phyloP scores from a whole-genome alignment of 2,329 filamentous ascomycete genomes.

The Pseudogymnoascus sp. region DNA sequence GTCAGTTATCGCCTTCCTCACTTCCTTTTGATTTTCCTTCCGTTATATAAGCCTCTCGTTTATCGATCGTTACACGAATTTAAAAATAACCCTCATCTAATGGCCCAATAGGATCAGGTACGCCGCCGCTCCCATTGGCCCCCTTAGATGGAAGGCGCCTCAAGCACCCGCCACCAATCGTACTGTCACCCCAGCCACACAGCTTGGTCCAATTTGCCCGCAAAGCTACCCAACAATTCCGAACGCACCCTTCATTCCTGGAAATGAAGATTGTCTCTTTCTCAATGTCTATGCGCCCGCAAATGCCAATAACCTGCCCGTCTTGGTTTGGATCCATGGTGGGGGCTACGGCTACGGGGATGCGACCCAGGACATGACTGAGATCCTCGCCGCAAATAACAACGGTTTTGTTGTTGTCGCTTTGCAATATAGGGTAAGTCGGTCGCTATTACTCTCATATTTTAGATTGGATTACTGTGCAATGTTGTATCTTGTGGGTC shows the following conservation, averaged over 20 bases:
- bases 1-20: conserved; percentile 23
- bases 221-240: background rate
- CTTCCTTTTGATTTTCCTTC: background rate
- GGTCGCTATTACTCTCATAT: background rate
- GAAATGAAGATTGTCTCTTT: conserved; percentile 30
- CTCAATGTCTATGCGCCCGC: conserved; percentile 25
- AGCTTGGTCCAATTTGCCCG: background rate
- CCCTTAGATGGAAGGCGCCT: conserved; percentile 21
- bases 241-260: conserved; percentile 10
- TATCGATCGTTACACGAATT: background rate
- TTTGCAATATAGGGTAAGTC: conserved; percentile 37
- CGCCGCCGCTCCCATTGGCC: conserved; percentile 9
- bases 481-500: background rate
- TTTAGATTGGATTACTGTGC: background rate
- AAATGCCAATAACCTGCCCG: conserved; percentile 22
- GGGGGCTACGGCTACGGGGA: conserved; percentile 13
- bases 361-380: conserved; percentile 11
- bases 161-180: conserved; percentile 22
- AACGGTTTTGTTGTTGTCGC: conserved; percentile 41
- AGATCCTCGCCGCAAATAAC: conserved; percentile 39
- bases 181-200: background rate
- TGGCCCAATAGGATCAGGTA: conserved; percentile 1
- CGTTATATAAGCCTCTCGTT: too few species aligned
- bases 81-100: conserved; percentile 10
- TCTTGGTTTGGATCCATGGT: conserved; percentile 26